phyloP scores from a whole-genome alignment of 306 rosid species.

The Psophocarpus tetragonolobus region DNA sequence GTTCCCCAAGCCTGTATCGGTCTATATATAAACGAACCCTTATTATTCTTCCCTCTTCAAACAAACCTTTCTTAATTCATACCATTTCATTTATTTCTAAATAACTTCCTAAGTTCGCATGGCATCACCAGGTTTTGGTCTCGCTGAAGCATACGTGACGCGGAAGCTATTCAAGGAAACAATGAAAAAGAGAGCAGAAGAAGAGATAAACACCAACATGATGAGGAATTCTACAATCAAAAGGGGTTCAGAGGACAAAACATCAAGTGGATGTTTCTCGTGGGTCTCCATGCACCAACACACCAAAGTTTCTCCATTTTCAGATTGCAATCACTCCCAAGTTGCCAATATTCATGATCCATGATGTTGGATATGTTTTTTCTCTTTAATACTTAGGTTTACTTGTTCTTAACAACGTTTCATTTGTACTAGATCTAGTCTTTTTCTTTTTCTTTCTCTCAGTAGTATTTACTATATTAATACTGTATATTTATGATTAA shows the following conservation, averaged over 20 bases:
- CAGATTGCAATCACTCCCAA: background rate
- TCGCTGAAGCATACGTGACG: conserved; percentile 52
- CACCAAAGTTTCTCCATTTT: background rate
- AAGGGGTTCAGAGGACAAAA: background rate
- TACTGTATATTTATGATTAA: no score
- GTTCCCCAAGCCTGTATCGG: background rate
- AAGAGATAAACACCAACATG: conserved; percentile 26
- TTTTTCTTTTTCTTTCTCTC: background rate
- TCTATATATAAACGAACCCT: background rate
- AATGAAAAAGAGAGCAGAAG: conserved; percentile 31
- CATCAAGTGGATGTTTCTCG: conserved; percentile 46
- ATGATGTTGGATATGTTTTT: background rate
- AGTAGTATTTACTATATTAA: no score
- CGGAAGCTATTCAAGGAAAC: conserved; percentile 46
- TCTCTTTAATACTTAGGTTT: background rate
- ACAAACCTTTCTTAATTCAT: background rate
- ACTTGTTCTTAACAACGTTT: background rate
- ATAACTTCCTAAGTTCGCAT: background rate
- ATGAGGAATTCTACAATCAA: background rate
- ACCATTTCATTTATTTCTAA: background rate
- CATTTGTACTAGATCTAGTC: background rate
- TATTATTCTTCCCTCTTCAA: background rate
- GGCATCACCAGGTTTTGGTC: conserved; percentile 24
- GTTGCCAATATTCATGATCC: background rate
- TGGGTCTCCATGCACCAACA: conserved; percentile 37